Percentiles rank a stretch among this genome's conserved stretches.
Conservation (phyloP, 2,329 filamentous ascomycete genomes). For the Dryadomyces sulphureus region DNA sequence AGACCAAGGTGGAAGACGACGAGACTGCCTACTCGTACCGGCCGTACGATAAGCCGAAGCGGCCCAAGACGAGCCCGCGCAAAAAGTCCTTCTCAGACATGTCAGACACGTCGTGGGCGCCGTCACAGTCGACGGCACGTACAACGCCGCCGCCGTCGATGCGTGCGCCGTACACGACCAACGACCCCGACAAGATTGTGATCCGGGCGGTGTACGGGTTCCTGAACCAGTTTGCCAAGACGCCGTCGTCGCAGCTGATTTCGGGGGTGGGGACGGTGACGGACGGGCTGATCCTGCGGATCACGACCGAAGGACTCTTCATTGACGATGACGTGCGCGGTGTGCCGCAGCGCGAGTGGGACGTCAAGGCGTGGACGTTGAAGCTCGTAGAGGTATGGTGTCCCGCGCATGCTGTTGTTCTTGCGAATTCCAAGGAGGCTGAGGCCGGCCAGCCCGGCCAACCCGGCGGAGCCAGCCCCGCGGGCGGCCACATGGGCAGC, state of each 20-base stretch:
- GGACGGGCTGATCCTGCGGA: slow-evolving; percentile 80
- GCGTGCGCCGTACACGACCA: slow-evolving; percentile 67
- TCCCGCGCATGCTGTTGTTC: slow-evolving; percentile 44
- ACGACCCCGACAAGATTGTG: slow-evolving; percentile 89
- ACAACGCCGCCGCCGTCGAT: slow-evolving; percentile 73
- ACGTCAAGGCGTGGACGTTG: slow-evolving; percentile 95
- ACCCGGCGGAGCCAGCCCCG: background rate
- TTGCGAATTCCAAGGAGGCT: slow-evolving; percentile 22
- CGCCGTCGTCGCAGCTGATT: slow-evolving; percentile 80
- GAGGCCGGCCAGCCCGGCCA: background rate
- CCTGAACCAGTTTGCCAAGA: slow-evolving; percentile 75
- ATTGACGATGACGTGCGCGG: slow-evolving; percentile 90
- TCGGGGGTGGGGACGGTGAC: slow-evolving; percentile 75
- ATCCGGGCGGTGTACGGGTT: slow-evolving; percentile 89
- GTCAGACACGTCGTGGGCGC: slow-evolving; percentile 77
- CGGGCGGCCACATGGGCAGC: slow-evolving; percentile 9
- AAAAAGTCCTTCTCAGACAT: slow-evolving; percentile 55
- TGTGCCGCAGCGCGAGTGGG: slow-evolving; percentile 94
- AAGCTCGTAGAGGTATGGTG: slow-evolving; percentile 86
- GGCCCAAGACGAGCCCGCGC: slow-evolving; percentile 28
- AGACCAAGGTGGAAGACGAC: slow-evolving; percentile 19
- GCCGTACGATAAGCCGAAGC: slow-evolving; percentile 58
- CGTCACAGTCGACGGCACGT: slow-evolving; percentile 67
- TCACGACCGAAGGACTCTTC: slow-evolving; percentile 88
- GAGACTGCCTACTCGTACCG: slow-evolving; percentile 59